These are phyloP conservation scores for Xanthoconium purpureum DNA, from an alignment of 768 basidiomycete genomes.

Conservation along the genomic window DNA sequence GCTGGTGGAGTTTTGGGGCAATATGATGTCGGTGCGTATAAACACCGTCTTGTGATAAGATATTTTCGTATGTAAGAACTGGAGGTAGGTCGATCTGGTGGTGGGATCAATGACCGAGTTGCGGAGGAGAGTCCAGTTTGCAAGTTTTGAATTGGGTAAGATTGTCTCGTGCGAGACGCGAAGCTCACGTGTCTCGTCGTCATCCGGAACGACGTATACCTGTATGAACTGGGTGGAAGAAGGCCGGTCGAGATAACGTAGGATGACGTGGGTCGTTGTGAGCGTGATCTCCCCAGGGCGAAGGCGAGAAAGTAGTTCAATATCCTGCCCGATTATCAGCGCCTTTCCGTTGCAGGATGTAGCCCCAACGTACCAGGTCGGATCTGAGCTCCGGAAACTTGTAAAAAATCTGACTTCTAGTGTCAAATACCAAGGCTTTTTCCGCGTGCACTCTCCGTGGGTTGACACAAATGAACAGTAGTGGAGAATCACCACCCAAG, in stretches of 20 bases:
- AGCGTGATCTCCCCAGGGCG: not conserved
- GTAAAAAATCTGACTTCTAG: not conserved
- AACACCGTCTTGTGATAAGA: not conserved
- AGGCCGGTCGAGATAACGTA: too few species aligned
- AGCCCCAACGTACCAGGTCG: too few species aligned
- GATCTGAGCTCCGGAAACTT: not conserved
- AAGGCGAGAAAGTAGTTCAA: too few species aligned
- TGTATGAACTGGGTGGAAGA: not conserved
- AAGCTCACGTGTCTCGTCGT: not conserved
- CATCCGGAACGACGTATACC: not conserved
- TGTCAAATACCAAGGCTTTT: not conserved
- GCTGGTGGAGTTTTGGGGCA: too few species aligned
- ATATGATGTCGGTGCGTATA: not conserved
- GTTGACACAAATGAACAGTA: not conserved
- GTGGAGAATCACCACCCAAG: not conserved
- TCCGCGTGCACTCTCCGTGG: rapidly evolving
- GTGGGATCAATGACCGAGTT: too few species aligned
- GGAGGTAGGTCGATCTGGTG: too few species aligned
- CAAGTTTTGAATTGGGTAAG: too few species aligned
- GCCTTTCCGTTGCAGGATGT: too few species aligned
- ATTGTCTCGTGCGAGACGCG: not conserved
- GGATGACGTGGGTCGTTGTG: not conserved
- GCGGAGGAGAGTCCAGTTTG: not conserved
- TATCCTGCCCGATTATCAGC: too few species aligned
- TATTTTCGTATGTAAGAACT: too few species aligned